phyloP scores from a whole-genome alignment of 2,329 filamentous ascomycete species.

The Colletotrichum limetticola region DNA sequence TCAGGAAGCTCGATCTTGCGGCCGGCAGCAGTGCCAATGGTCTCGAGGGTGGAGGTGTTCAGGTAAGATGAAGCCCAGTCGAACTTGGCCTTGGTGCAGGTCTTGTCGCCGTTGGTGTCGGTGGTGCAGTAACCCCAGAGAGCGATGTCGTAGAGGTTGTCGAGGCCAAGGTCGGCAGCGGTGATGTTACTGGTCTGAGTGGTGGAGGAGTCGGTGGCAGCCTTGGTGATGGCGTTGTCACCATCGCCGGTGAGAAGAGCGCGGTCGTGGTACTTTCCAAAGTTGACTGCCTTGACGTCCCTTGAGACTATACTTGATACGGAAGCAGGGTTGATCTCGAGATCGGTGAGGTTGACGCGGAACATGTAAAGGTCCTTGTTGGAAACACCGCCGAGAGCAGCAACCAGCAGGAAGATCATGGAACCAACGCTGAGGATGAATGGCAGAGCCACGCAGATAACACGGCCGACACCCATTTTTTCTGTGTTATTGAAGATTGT shows the following conservation, averaged over 20 bases:
- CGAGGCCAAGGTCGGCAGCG: constrained; percentile 69
- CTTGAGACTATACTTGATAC: constrained; percentile 34
- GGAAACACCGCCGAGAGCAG: constrained; percentile 64
- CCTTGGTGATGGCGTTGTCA: constrained; percentile 40
- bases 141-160: constrained; percentile 82
- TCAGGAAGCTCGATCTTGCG: constrained; percentile 73
- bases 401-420: constrained; percentile 74
- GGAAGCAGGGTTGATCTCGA: constrained; percentile 61
- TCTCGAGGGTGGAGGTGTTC: constrained; percentile 70
- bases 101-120: constrained; percentile 62
- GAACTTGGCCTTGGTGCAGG: constrained; percentile 77
- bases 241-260: constrained; percentile 41
- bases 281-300: constrained; percentile 40
- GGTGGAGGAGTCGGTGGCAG: constrained; percentile 38
- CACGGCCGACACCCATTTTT: constrained; percentile 74
- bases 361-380: constrained; percentile 69
- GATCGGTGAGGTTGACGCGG: constrained; percentile 69
- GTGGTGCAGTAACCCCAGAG: constrained; percentile 89
- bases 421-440: constrained; percentile 83
- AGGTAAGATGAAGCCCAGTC: constrained; percentile 82
- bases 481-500: constrained; percentile 37
- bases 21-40: constrained; percentile 58
- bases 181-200: constrained; percentile 60
- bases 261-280: constrained; percentile 51
- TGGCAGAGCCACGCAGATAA: constrained; percentile 88